Evolutionary conservation across 2,329 filamentous ascomycete species (phyloP).

Genomic region (Trichophyton simii): DNA sequence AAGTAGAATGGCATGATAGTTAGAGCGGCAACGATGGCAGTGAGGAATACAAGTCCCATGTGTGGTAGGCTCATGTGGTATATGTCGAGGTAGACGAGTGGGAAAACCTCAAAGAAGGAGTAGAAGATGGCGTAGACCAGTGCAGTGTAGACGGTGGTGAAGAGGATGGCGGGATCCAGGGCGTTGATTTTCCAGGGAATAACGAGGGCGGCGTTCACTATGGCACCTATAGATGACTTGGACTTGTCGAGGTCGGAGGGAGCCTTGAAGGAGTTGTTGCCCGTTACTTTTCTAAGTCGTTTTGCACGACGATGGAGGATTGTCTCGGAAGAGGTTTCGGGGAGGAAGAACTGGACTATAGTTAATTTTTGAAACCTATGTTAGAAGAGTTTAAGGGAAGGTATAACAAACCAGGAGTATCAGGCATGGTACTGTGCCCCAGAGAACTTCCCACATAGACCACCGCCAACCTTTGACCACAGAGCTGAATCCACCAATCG

Average conservation of each 20-base stretch:
- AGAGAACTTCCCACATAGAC: conserved; percentile 3
- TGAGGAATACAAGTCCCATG: conserved; percentile 8
- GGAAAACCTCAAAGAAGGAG: conserved; percentile 16
- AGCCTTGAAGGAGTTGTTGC: conserved; percentile 7
- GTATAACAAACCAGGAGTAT: background rate
- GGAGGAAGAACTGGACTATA: conserved; percentile 3
- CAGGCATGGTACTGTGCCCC: background rate
- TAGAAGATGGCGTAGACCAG: conserved; percentile 15
- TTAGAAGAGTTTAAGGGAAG: background rate
- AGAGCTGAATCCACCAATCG: background rate
- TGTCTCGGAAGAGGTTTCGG: conserved; percentile 9
- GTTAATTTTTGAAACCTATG: background rate
- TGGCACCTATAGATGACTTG: conserved; percentile 7
- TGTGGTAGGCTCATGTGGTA: background rate
- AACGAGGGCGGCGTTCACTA: background rate
- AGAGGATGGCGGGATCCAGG: conserved; percentile 5
- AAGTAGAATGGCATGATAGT: conserved; percentile 9
- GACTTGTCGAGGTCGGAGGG: conserved; percentile 19
- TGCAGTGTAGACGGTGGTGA: conserved; percentile 10
- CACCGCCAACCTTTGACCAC: conserved; percentile 1
- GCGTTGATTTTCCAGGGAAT: conserved; percentile 1
- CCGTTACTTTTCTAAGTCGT: conserved; percentile 8
- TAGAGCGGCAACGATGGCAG: conserved; percentile 10
- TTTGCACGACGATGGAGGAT: conserved; percentile 12
- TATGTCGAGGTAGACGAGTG: conserved; percentile 11